These are phyloP conservation scores for Phyllosticta citriasiana DNA, from an alignment of 2,329 filamentous ascomycete species.

Conservation along the genomic window DNA sequence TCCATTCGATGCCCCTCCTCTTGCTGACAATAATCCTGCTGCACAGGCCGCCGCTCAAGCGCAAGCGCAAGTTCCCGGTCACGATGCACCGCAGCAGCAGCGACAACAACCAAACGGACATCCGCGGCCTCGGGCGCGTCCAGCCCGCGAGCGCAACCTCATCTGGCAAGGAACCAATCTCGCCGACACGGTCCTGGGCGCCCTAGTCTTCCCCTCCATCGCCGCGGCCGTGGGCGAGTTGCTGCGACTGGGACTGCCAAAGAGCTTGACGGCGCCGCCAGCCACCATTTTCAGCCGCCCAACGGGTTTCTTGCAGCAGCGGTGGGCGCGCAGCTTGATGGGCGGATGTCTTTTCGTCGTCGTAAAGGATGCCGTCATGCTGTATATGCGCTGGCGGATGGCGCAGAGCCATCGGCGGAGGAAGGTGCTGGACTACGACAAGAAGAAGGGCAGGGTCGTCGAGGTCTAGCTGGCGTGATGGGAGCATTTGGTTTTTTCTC, in stretches of 20 bases:
- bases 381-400: conserved; percentile 47
- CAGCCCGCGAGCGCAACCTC: conserved; percentile 36
- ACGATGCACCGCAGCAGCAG: conserved; percentile 13
- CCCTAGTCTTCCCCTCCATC: conserved; percentile 71
- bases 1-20: conserved; percentile 20
- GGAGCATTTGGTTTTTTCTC: too few relatives aligned
- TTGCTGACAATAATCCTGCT: conserved; percentile 16
- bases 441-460: conserved; percentile 13
- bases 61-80: conserved; percentile 1
- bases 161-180: conserved; percentile 45
- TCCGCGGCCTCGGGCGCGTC: conserved; percentile 17
- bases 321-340: conserved; percentile 81
- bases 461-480: neutral
- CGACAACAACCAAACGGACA: conserved; percentile 19
- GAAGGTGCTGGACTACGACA: conserved; percentile 34
- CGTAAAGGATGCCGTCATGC: conserved; percentile 57
- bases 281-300: conserved; percentile 14
- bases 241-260: conserved; percentile 58
- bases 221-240: conserved; percentile 70
- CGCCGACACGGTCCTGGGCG: conserved; percentile 53
- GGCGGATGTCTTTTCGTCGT: conserved; percentile 86
- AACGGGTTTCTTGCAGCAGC: conserved; percentile 57
- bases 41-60: conserved; percentile 14
- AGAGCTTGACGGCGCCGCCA: conserved; percentile 47
- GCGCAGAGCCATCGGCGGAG: conserved; percentile 38